These are phyloP conservation scores for Lunasporangiospora selenospora DNA, from an alignment of 192 early-diverging fungal species.

Conservation along the genomic window DNA sequence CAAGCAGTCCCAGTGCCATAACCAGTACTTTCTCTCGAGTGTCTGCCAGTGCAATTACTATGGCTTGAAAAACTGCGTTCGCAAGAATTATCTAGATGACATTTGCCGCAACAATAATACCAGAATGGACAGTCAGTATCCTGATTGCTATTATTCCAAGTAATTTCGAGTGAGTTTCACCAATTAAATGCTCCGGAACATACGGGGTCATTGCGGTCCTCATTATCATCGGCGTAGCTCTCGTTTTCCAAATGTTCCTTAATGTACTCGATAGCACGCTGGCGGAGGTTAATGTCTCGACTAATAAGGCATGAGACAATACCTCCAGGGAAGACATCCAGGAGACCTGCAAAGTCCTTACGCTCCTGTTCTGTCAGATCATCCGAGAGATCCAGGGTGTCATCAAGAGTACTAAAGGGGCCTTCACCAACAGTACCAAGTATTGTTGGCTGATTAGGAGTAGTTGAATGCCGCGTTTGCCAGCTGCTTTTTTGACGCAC, in stretches of 20 bases:
- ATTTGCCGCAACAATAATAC: neutral
- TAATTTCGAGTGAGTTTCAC: too few species aligned
- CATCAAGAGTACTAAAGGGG: too few species aligned
- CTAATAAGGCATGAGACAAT: slow-evolving; percentile 58
- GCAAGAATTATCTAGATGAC: slow-evolving; percentile 44
- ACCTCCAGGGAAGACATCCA: slow-evolving; percentile 56
- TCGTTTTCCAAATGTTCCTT: slow-evolving; percentile 49
- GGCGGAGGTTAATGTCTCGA: slow-evolving; percentile 56
- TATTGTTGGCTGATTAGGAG: too few species aligned
- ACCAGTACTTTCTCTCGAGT: slow-evolving; percentile 59
- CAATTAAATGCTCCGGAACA: too few species aligned
- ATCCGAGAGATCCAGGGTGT: slow-evolving; percentile 11
- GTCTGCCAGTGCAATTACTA: slow-evolving; percentile 58
- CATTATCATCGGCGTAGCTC: slow-evolving; percentile 21
- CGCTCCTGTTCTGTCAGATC: slow-evolving; percentile 39
- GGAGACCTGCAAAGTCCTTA: slow-evolving; percentile 37
- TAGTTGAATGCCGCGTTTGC: too few species aligned
- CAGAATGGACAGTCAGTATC: too few species aligned
- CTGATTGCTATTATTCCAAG: too few species aligned
- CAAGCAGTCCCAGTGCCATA: slow-evolving; percentile 55
- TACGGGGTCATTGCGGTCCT: slow-evolving; percentile 18
- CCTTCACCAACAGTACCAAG: too few species aligned
- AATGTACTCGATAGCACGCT: slow-evolving; percentile 61
- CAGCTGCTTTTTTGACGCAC: too few species aligned
- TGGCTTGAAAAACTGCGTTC: slow-evolving; percentile 56